A percentile compares a stretch with the other conserved stretches of the same genome.
Conservation (phyloP, 306 rosid genomes). For the Inga leiocalycina region DNA sequence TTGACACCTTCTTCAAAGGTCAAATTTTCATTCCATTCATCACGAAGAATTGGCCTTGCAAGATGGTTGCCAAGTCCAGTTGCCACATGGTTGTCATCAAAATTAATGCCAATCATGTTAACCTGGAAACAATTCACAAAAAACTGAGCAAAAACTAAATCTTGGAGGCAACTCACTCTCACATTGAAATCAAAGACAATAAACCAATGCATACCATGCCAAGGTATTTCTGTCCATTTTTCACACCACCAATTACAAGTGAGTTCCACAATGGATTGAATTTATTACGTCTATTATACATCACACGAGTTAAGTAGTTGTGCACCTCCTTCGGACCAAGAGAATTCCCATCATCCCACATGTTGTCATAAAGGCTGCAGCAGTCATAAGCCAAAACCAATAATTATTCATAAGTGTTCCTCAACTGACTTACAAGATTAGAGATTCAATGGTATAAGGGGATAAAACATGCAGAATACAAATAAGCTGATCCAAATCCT, state of each 20-base stretch:
- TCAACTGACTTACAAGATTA: slow-evolving; percentile 7
- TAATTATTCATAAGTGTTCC: slow-evolving; percentile 22
- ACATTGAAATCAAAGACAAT: slow-evolving; percentile 6
- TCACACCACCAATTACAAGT: slow-evolving; percentile 52
- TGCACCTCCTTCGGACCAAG: slow-evolving; percentile 58
- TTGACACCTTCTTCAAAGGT: slow-evolving; percentile 89
- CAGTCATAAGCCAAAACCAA: slow-evolving; percentile 35
- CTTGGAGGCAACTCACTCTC: slow-evolving; percentile 6
- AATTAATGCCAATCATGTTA: slow-evolving; percentile 89
- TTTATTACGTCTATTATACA: slow-evolving; percentile 57
- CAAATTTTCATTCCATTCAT: slow-evolving; percentile 90
- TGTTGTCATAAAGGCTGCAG: slow-evolving; percentile 83
- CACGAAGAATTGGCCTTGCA: slow-evolving; percentile 97
- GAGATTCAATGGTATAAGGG: neutral
- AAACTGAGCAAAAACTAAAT: slow-evolving; percentile 10
- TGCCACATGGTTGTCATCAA: slow-evolving; percentile 87
- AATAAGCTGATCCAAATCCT: neutral
- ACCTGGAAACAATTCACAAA: slow-evolving; percentile 54
- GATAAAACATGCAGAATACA: neutral
- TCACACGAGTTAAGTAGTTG: slow-evolving; percentile 49
- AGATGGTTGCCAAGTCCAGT: slow-evolving; percentile 98
- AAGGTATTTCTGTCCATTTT: slow-evolving; percentile 50
- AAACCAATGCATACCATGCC: slow-evolving; percentile 57
- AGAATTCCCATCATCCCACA: slow-evolving; percentile 60
- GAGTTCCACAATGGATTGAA: slow-evolving; percentile 59